These are phyloP conservation scores for Pythium phragmiticola DNA, from an alignment of 352 stramenopile genomes.

Conservation along the genomic window DNA sequence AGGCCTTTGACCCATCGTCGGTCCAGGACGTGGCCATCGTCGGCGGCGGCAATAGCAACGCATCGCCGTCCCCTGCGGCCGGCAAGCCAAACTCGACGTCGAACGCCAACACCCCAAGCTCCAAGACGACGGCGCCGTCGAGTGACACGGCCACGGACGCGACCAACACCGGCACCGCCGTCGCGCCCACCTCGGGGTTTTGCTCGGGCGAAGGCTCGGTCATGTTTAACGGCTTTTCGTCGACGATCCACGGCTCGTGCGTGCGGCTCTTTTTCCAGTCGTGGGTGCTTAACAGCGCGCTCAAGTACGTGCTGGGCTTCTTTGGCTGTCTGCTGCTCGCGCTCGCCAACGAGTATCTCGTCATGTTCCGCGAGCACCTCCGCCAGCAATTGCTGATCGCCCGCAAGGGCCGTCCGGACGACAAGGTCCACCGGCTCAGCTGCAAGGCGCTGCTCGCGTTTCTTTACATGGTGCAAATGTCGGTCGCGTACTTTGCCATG, in stretches of 20 bases:
- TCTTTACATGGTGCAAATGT: conserved; percentile 83
- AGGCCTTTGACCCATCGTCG: conserved; percentile 31
- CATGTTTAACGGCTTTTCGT: conserved; percentile 86
- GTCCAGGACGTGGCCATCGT: conserved; percentile 13
- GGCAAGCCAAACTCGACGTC: conserved; percentile 6
- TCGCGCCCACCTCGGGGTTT: conserved; percentile 28
- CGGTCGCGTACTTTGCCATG: conserved; percentile 81
- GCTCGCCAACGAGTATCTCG: conserved; percentile 65
- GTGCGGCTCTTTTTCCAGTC: conserved; percentile 75
- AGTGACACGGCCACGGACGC: not conserved
- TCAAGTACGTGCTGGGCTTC: conserved; percentile 78
- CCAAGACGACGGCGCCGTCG: not conserved
- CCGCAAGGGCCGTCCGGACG: conserved; percentile 33
- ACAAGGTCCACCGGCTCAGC: conserved; percentile 58
- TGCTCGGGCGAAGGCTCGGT: conserved; percentile 67
- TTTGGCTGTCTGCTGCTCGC: conserved; percentile 60
- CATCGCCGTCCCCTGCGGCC: not conserved
- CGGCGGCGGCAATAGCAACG: not conserved
- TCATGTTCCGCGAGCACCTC: conserved; percentile 50
- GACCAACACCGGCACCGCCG: conserved; percentile 4
- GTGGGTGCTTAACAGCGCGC: conserved; percentile 68
- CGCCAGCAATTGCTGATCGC: conserved; percentile 43
- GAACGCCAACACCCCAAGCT: not conserved
- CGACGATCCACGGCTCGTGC: conserved; percentile 67
- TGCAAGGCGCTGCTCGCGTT: conserved; percentile 61